Evolutionary conservation across 352 stramenopile species (phyloP).

Genomic region (Phytophthora sansomeana): DNA sequence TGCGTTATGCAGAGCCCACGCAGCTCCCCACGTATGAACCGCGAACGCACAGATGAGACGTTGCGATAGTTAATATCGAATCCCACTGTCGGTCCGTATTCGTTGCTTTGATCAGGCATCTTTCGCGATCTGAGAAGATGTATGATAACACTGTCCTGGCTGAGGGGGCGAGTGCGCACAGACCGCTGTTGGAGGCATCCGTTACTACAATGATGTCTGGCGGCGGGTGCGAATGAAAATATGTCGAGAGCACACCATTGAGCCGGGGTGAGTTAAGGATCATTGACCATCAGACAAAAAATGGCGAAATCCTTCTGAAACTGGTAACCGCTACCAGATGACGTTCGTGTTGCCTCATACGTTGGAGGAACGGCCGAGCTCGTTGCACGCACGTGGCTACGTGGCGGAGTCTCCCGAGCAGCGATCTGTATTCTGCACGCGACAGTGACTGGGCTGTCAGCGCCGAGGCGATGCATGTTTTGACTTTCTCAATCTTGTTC

Average conservation of each 20-base stretch:
- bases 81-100: background rate
- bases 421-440: background rate
- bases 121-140: background rate
- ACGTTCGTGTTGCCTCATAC: constrained; percentile 7
- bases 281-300: constrained; percentile 24
- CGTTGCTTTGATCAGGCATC: background rate
- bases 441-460: no score
- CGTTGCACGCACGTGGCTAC: background rate
- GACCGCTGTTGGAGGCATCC: constrained; percentile 20
- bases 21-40: background rate
- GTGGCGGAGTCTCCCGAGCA: background rate
- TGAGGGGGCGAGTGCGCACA: constrained; percentile 3
- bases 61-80: constrained; percentile 42
- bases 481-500: no score
- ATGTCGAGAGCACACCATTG: constrained; percentile 22
- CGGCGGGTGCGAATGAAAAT: constrained; percentile 1
- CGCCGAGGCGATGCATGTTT: no score
- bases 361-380: constrained; percentile 6
- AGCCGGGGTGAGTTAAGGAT: constrained; percentile 18
- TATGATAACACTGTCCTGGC: background rate
- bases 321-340: background rate
- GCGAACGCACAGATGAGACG: constrained; percentile 15
- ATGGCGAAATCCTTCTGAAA: constrained; percentile 1
- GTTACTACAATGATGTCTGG: constrained; percentile 20
- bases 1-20: background rate